Evolutionary conservation across 2,329 filamentous ascomycete genomes (phyloP), one percentile per base, ranked within the genome.

Genomic region (Aphanoascus verrucosus): DNA sequence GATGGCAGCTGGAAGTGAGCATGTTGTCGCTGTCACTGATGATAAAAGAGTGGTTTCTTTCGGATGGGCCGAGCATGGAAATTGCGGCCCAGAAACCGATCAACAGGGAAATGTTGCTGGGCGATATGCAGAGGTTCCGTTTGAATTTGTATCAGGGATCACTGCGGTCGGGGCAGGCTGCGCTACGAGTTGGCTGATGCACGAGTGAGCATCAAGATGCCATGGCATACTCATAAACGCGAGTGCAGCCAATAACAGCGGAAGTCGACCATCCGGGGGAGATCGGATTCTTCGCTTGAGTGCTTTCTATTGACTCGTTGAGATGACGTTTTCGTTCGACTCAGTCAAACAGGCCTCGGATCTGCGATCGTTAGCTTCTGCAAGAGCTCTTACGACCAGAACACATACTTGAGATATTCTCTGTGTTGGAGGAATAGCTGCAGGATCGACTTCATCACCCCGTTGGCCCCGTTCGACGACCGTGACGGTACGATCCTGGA

Each of bases 21-120:
- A 98, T 68, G 82, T 80, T n/a, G 69, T 97, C 57, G 87, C 82
- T 7, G 69, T 91, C 23, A 82, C 85, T 0, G 71, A 70, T 8
- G 74, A 77, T 17, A 81, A 81, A 1, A 78, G 83, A 49, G 81
- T 95, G 1, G 70, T 94, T 47, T 80, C 87, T 1, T 97, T 91
- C 88, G 93, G 93, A 17, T 98, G 93, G 93, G 90, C 89, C 1
- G 91, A 97, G 69, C 93, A 98, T 70, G 93, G 93, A 1, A 98
- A 98, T 66, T 98, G 93, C 67, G 93, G 93, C 2, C 79, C 81
- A 35, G 74, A 78, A 41, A 74, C 72, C 11, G 80, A 82, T 57
- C 72, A 77, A 15, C 72, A 77, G 57, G 82, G 81, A 48, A 80
- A 86, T 67, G 82, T 89, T 44, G 84, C 83, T 58, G 84, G 79